Evolutionary conservation across 108 stramenopile species (phyloP).

Genomic region (Epipyxis sp.): DNA sequence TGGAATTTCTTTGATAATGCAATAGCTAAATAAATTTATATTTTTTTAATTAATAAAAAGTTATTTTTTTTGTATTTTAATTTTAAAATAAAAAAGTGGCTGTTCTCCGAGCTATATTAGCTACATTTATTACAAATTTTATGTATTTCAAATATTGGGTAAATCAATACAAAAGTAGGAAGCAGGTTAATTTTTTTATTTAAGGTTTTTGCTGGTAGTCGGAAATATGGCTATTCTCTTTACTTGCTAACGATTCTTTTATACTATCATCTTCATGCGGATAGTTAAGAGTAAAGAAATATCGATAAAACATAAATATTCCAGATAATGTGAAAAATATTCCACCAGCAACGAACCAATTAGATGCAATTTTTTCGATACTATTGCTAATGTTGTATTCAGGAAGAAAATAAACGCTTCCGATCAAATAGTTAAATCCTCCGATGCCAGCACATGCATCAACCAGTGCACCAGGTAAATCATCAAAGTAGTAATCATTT

Average conservation of each 20-base stretch:
- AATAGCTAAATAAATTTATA: no score
- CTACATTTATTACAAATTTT: not conserved
- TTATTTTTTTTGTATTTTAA: no score
- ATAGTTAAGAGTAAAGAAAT: conserved; percentile 14
- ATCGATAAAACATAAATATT: conserved; percentile 1
- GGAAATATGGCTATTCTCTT: no score
- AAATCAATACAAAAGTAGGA: no score
- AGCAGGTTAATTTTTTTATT: no score
- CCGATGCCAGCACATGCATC: not conserved
- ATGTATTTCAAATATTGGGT: no score
- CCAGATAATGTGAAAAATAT: not conserved
- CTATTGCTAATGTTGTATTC: not conserved
- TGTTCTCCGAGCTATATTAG: not conserved
- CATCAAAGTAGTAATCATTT: not conserved
- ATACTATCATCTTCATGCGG: no score
- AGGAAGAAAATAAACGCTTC: not conserved
- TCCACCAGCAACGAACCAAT: not conserved
- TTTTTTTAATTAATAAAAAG: no score
- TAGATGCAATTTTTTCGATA: not conserved
- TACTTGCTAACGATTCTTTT: no score
- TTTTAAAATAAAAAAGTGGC: no score
- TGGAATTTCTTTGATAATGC: no score
- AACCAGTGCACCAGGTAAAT: not conserved
- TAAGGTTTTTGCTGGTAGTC: no score
- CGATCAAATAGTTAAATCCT: not conserved